phyloP scores from a whole-genome alignment of 345 rosid genomes.

The Erucastrum elatum region DNA sequence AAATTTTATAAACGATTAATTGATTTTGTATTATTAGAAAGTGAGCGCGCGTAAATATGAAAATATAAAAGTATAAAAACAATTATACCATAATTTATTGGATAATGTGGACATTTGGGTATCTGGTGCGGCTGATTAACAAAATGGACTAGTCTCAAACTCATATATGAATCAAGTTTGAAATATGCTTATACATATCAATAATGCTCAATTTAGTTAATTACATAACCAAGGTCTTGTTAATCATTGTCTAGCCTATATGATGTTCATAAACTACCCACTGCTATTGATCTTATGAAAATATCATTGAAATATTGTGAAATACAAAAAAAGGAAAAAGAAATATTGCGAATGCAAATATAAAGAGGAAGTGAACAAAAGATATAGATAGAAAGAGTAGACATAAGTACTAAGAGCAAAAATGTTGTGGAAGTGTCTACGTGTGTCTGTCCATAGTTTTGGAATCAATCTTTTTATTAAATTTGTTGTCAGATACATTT shows the following conservation, averaged over 20 bases:
- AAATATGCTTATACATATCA: neutral
- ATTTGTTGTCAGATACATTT: slow-evolving; percentile 14
- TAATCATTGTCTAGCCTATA: neutral
- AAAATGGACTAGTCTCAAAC: neutral
- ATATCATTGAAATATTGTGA: neutral
- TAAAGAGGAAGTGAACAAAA: slow-evolving; percentile 16
- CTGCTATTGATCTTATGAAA: neutral
- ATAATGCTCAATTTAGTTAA: neutral
- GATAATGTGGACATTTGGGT: slow-evolving; percentile 3
- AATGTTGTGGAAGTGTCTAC: slow-evolving; percentile 2
- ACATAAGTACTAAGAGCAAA: slow-evolving; percentile 15
- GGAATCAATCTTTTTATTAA: slow-evolving; percentile 33
- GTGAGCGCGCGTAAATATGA: no score
- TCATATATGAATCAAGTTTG: neutral
- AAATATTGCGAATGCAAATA: neutral
- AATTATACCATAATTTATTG: neutral
- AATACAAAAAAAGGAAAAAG: no score
- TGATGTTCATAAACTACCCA: neutral
- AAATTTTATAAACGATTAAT: neutral
- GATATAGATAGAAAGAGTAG: slow-evolving; percentile 1
- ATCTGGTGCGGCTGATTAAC: slow-evolving; percentile 9
- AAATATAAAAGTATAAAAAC: neutral
- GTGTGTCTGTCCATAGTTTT: slow-evolving; percentile 34
- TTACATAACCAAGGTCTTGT: neutral
- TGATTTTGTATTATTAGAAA: no score